Evolutionary conservation across 73 alveolate species (phyloP).

Genomic region (Paramecium bursaria): DNA sequence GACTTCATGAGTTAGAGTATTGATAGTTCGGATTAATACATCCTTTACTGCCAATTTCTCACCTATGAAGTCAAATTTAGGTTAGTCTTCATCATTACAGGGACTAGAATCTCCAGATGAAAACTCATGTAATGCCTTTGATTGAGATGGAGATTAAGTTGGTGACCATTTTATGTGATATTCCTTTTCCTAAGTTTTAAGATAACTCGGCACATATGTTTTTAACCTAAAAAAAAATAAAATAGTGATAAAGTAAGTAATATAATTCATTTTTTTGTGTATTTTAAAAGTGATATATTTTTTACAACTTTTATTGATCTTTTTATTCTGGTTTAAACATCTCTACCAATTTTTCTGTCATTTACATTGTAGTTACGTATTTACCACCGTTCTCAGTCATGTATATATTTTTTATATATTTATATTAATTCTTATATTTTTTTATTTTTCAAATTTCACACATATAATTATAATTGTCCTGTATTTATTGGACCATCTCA

Average conservation of each 20-base stretch:
- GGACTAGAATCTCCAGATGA: slow-evolving; percentile 65
- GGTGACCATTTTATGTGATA: slow-evolving; percentile 55
- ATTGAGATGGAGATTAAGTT: slow-evolving; percentile 43
- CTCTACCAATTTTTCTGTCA: too few species aligned
- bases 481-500: slow-evolving; percentile 31
- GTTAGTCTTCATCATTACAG: slow-evolving; percentile 48
- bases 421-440: too few species aligned
- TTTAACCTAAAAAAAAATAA: slow-evolving; percentile 56
- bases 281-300: too few species aligned
- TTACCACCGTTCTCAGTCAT: too few species aligned
- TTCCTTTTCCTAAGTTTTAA: slow-evolving; percentile 45
- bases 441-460: not conserved
- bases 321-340: too few species aligned
- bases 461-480: slow-evolving; percentile 48
- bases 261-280: too few species aligned
- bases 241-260: too few species aligned
- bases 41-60: slow-evolving; percentile 36
- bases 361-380: too few species aligned
- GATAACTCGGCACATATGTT: slow-evolving; percentile 50
- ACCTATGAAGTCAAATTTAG: slow-evolving; percentile 46
- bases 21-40: slow-evolving; percentile 12
- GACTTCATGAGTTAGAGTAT: slow-evolving; percentile 31
- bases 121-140: slow-evolving; percentile 46
- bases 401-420: too few species aligned
- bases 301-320: too few species aligned